These are phyloP conservation scores for Aphanoascus verrucosus DNA, from an alignment of 2,329 filamentous ascomycete species.

Conservation along the genomic window DNA sequence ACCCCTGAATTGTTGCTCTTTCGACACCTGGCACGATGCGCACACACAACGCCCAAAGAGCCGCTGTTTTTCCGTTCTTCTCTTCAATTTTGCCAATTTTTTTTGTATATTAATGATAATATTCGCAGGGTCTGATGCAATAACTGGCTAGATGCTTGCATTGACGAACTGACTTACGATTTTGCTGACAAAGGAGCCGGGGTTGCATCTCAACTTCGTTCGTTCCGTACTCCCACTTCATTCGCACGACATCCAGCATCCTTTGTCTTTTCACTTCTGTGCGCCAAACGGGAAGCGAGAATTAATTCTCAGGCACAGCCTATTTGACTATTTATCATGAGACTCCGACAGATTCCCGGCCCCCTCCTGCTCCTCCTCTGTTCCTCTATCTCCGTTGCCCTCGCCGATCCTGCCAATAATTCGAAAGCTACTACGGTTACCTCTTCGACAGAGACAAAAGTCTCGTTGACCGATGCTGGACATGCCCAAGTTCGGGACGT, in stretches of 20 bases:
- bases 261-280: not conserved
- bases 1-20: not conserved
- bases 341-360: slow-evolving; percentile 12
- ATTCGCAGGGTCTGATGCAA: not conserved
- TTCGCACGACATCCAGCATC: not conserved
- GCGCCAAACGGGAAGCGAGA: not conserved
- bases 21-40: not conserved
- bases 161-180: not conserved
- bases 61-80: not conserved
- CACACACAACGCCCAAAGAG: not conserved
- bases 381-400: slow-evolving; percentile 11
- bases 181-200: slow-evolving; percentile 4
- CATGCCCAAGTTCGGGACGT: slow-evolving; percentile 6
- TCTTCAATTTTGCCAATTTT: not conserved
- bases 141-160: not conserved
- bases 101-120: not conserved
- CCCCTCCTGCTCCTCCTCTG: slow-evolving; percentile 15
- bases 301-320: not conserved
- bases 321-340: slow-evolving; percentile 9
- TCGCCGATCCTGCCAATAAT: slow-evolving; percentile 11
- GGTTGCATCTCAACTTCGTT: not conserved
- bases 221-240: not conserved
- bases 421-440: not conserved
- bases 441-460: not conserved
- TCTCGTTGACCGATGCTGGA: not conserved